Evolutionary conservation across 192 early-diverging fungal species (phyloP).

Genomic region (Coemansia sp.): DNA sequence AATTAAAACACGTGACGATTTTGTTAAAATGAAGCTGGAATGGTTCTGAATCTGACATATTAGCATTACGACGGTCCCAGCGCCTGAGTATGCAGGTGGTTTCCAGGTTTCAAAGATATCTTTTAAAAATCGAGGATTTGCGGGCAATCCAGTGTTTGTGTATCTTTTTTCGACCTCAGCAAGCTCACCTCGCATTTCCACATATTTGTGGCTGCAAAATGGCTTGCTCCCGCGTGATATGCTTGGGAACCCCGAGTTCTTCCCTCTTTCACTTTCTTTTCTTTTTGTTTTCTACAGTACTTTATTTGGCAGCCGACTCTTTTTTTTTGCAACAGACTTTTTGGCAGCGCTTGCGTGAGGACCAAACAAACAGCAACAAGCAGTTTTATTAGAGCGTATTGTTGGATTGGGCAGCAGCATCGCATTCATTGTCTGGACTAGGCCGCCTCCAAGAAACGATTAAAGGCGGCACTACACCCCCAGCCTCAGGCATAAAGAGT

Average conservation of each 20-base stretch:
- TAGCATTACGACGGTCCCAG: no score
- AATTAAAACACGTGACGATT: neutral
- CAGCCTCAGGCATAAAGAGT: neutral
- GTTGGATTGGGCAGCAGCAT: no score
- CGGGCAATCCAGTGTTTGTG: neutral
- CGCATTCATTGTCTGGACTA: no score
- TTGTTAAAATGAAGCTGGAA: neutral
- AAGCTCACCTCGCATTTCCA: no score
- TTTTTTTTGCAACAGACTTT: slow-evolving; percentile 3
- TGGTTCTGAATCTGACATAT: no score
- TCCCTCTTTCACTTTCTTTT: neutral
- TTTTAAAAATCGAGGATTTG: neutral
- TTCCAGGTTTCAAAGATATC: no score
- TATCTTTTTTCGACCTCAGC: neutral
- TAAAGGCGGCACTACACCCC: slow-evolving; percentile 1
- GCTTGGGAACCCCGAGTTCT: neutral
- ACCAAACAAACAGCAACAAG: no score
- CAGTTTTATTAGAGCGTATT: no score
- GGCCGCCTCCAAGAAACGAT: neutral
- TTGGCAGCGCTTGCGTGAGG: no score
- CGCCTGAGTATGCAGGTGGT: no score
- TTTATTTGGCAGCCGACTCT: neutral
- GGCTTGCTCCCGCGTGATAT: neutral
- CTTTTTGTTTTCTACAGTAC: neutral
- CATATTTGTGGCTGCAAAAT: no score